These are phyloP conservation scores for Geotrichum phurueaensis DNA, from an alignment of 1,139 yeast genomes.

Conservation along the genomic window DNA sequence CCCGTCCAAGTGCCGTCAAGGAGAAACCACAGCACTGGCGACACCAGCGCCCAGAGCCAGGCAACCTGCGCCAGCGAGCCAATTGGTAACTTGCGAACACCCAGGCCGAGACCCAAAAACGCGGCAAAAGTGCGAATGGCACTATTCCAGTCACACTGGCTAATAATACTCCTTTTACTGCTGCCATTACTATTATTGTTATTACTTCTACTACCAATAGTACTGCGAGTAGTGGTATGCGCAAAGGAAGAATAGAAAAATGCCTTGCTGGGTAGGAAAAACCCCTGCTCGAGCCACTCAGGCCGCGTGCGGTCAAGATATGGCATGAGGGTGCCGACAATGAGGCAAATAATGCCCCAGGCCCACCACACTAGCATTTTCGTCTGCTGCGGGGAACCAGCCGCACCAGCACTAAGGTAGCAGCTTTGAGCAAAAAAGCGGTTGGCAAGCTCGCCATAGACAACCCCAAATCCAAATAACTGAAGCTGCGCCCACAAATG, in stretches of 20 bases:
- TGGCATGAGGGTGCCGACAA: neutral
- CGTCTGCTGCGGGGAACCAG: neutral
- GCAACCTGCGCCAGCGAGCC: constrained; percentile 68
- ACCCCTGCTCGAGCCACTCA: neutral
- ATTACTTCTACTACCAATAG: neutral
- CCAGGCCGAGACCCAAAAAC: constrained; percentile 76
- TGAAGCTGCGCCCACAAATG: neutral
- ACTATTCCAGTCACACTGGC: constrained; percentile 36
- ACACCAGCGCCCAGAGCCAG: constrained; percentile 65
- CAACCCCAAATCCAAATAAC: constrained; percentile 32
- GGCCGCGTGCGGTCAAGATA: neutral
- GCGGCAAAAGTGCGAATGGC: constrained; percentile 63
- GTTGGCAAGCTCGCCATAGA: constrained; percentile 30
- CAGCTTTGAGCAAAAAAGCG: neutral
- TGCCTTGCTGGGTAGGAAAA: neutral
- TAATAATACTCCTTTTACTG: constrained; percentile 4
- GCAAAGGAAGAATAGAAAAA: neutral
- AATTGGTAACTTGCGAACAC: constrained; percentile 78
- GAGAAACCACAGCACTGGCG: constrained; percentile 73
- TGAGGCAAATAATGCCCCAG: neutral
- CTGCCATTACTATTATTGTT: neutral
- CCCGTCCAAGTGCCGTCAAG: constrained; percentile 73
- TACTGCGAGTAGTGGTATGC: neutral
- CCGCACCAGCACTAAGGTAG: neutral
- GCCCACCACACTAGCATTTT: neutral